A percentile compares a stretch with the other conserved stretches of the same genome.
These are phyloP conservation scores for Phellopilus nigrolimitatus DNA, from an alignment of 1,284 basidiomycete genomes.

Conservation along the genomic window DNA sequence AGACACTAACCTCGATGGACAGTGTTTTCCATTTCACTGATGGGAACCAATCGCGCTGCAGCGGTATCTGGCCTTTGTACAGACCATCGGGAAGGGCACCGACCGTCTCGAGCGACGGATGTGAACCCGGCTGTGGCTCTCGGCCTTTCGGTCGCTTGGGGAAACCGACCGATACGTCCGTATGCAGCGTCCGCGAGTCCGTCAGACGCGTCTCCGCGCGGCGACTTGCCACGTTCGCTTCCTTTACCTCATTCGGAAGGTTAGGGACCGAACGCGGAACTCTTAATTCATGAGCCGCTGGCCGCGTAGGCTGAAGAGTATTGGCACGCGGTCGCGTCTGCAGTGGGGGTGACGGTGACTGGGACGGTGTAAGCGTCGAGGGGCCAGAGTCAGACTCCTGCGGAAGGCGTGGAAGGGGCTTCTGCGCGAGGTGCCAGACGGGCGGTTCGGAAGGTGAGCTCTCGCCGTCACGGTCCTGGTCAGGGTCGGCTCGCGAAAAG, in stretches of 20 bases:
- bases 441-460: neutral
- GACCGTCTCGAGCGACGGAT: slow-evolving; percentile 45
- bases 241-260: too few relatives aligned
- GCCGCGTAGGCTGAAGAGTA: neutral
- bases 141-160: slow-evolving; percentile 57
- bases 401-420: slow-evolving; percentile 16
- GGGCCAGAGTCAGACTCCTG: neutral
- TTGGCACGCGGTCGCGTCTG: neutral
- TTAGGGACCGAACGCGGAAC: too few relatives aligned
- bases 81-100: slow-evolving; percentile 58
- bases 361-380: neutral
- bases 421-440: neutral
- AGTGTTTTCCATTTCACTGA: slow-evolving; percentile 62
- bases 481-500: slow-evolving; percentile 23
- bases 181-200: slow-evolving; percentile 47
- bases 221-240: too few relatives aligned
- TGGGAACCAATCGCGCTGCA: slow-evolving; percentile 57
- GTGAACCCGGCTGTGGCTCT: slow-evolving; percentile 30
- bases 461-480: slow-evolving; percentile 21
- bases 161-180: slow-evolving; percentile 56
- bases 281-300: neutral
- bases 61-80: slow-evolving; percentile 49
- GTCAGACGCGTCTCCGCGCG: slow-evolving; percentile 33
- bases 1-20: slow-evolving; percentile 51
- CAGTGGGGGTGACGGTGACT: neutral